Conservation (phyloP, 2,329 filamentous ascomycete species). For the Cladophialophora carrionii region DNA sequence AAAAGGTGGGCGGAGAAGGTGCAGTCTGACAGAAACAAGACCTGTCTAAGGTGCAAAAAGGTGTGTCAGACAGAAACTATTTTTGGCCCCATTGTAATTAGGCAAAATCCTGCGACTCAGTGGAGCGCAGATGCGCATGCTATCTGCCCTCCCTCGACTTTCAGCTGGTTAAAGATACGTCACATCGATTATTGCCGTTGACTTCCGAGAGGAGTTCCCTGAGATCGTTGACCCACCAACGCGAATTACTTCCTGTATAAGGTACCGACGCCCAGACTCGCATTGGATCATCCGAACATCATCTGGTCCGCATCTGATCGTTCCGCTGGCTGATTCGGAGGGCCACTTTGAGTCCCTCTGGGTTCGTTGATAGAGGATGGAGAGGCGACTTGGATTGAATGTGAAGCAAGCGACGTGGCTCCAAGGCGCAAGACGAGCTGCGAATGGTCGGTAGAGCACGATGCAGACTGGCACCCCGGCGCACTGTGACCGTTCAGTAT, state of each 20-base stretch:
- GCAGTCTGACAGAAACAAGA: not conserved
- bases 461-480: not conserved
- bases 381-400: not conserved
- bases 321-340: too few relatives aligned
- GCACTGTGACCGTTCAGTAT: not conserved
- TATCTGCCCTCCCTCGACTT: not conserved
- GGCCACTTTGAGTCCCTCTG: not conserved
- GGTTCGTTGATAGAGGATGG: not conserved
- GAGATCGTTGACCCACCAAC: too few relatives aligned
- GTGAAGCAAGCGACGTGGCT: not conserved
- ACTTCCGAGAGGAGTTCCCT: too few relatives aligned
- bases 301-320: not conserved
- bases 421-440: not conserved
- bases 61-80: not conserved
- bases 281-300: not conserved
- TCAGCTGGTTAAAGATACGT: not conserved
- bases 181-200: not conserved
- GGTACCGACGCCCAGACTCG: too few relatives aligned
- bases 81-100: not conserved
- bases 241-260: too few relatives aligned
- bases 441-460: not conserved
- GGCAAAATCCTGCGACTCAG: conserved; percentile 1
- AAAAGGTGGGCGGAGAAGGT: not conserved
- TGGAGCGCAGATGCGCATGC: not conserved
- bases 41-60: not conserved